Evolutionary conservation across 164 flowering plant genomes (phyloP), one percentile per base, ranked within the genome.

Genomic region (Macadamia integrifolia): DNA sequence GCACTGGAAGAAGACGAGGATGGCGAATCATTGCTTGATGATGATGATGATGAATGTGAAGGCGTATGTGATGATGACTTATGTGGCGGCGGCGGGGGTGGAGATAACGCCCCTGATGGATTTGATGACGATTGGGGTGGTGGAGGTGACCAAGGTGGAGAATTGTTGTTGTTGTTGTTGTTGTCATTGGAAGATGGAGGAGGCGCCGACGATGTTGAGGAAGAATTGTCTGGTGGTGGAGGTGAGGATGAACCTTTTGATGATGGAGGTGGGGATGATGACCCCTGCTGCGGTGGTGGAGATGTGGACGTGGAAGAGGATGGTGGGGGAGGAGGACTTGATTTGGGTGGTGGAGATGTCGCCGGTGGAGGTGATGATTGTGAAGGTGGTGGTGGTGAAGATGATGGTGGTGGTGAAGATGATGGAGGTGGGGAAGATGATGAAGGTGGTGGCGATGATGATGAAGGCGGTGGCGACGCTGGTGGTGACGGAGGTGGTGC

Each of bases 381-480:
- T 23, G 72, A 9, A 17, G 71, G 58, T 23, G 77, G 60, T 48
- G 64, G 57, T 9, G 69, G 6, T 23, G 67, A 14, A 43, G 69
- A 28, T 3, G 75, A 28, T 3, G 74, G 17, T 13, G 82, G 42
- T 29, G 75, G 50, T 3, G 74, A 14, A 9, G 82, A 42, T 18
- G 75, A 44, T 4, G 79, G 70, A 1, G 77, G 6, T 11, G 79
- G 63, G 6, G 83, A 61, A 30, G 75, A 31, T 35, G 40, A 35
- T 35, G 40, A 35, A 35, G 40, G 40, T 35, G 40, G 40, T 35
- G 40, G 40, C 40, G 40, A 2, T 5, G 40, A 2, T 5, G 40
- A 2, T 5, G 40, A 35, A 35, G 40, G 40, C 5, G 40, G 40
- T 35, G 40, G 40, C 40, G 40, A 35, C 0, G 3, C 40, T 35